Evolutionary conservation across 192 early-diverging fungal species (phyloP).

Genomic region (Entomortierella chlamydospora): DNA sequence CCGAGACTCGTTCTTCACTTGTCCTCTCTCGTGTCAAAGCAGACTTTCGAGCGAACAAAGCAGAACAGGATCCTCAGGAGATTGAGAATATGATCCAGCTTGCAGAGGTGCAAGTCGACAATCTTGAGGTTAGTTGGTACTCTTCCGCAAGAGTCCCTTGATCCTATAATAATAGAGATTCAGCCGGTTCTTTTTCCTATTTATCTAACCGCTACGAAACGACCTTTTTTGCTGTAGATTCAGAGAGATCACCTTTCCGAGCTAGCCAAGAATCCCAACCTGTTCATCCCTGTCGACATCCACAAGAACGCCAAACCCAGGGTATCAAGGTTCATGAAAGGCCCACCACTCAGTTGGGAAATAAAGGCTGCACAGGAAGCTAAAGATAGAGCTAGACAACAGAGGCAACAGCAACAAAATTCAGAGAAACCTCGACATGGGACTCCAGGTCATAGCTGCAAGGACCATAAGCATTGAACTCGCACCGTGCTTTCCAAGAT

Average conservation of each 20-base stretch:
- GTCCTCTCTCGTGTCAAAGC: constrained; percentile 46
- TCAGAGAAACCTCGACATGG: constrained; percentile 27
- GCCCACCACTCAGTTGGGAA: constrained; percentile 52
- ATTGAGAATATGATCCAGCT: constrained; percentile 50
- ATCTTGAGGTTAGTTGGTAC: constrained; percentile 25
- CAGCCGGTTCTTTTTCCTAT: not conserved
- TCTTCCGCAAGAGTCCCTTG: not conserved
- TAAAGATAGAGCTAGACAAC: constrained; percentile 31
- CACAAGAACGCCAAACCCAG: constrained; percentile 47
- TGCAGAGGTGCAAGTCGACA: constrained; percentile 49
- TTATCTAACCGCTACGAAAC: not conserved
- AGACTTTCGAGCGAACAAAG: constrained; percentile 31
- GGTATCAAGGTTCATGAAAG: constrained; percentile 47
- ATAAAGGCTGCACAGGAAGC: constrained; percentile 38
- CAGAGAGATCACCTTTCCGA: constrained; percentile 48
- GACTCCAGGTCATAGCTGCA: constrained; percentile 31
- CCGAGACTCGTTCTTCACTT: constrained; percentile 41
- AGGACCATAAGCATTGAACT: constrained; percentile 37
- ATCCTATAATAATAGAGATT: not conserved
- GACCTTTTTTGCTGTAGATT: constrained; percentile 14
- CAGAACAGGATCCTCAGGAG: constrained; percentile 36
- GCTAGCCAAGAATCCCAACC: constrained; percentile 47
- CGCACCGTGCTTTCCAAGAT: too few species aligned
- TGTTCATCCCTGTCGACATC: constrained; percentile 53
- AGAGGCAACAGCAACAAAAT: constrained; percentile 6